phyloP scores from a whole-genome alignment of 345 rosid genomes.

The Noccaea bulbosa region DNA sequence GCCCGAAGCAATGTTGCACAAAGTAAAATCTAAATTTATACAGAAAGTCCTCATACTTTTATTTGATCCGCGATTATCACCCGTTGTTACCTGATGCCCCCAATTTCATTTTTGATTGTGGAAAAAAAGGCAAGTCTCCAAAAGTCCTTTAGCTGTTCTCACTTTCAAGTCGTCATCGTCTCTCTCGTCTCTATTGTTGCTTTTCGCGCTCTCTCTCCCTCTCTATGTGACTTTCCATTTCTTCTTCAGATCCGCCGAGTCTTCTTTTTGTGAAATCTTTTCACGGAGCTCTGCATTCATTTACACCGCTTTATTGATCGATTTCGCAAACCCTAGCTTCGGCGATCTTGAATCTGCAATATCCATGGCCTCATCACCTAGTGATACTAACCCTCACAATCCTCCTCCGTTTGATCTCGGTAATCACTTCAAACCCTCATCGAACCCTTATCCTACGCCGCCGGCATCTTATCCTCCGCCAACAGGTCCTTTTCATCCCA shows the following conservation, averaged over 20 bases:
- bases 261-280: conserved; percentile 29
- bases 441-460: conserved; percentile 49
- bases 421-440: conserved; percentile 51
- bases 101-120: background rate
- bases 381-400: conserved; percentile 48
- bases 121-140: conserved; percentile 21
- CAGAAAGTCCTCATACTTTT: background rate
- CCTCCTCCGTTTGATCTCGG: conserved; percentile 49
- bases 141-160: conserved; percentile 34
- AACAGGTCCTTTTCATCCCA: conserved; percentile 52
- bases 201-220: background rate
- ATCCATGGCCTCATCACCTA: conserved; percentile 59
- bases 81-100: conserved; percentile 3
- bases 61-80: background rate
- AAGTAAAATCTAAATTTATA: background rate
- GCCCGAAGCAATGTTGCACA: background rate
- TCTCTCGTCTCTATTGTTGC: conserved; percentile 6
- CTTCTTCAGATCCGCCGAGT: conserved; percentile 41
- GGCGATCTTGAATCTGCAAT: conserved; percentile 34
- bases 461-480: conserved; percentile 69
- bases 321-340: conserved; percentile 38
- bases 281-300: background rate
- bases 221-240: conserved; percentile 6
- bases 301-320: conserved; percentile 12
- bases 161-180: conserved; percentile 42